A percentile compares a stretch with the other conserved stretches of the same genome.
phyloP scores from a whole-genome alignment of 192 early-diverging fungal genomes.

The Kappamyces sp. region DNA sequence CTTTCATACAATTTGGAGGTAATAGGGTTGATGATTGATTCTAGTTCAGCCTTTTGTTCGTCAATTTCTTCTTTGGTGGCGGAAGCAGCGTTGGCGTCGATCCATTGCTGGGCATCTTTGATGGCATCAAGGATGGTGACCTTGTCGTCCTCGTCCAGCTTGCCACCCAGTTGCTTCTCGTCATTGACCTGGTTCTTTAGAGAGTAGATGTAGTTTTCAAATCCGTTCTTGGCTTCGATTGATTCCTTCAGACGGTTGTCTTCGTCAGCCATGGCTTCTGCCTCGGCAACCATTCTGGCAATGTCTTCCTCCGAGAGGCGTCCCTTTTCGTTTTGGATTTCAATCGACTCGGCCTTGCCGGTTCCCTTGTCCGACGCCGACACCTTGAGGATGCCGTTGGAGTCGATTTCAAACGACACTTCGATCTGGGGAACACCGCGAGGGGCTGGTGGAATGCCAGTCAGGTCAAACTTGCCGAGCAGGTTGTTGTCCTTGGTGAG shows the following conservation, averaged over 20 bases:
- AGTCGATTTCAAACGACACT: conserved; percentile 93
- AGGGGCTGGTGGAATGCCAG: conserved; percentile 86
- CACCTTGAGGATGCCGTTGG: conserved; percentile 90
- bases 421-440: conserved; percentile 97
- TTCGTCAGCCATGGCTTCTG: conserved; percentile 89
- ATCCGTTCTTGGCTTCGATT: conserved; percentile 81
- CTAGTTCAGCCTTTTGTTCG: conserved; percentile 90
- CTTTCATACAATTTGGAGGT: conserved; percentile 79
- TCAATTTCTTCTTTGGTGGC: conserved; percentile 97
- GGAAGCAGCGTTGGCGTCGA: conserved; percentile 69
- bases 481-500: conserved; percentile 98
- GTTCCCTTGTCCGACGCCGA: conserved; percentile 93
- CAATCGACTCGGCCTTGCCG: conserved; percentile 93
- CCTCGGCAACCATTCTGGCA: conserved; percentile 94
- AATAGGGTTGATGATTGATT: conserved; percentile 91
- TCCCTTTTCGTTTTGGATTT: conserved; percentile 96
- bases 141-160: conserved; percentile 87
- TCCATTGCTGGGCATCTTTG: conserved; percentile 73
- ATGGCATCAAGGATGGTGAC: conserved; percentile 74
- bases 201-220: conserved; percentile 89
- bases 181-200: conserved; percentile 84
- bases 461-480: conserved; percentile 95
- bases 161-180: conserved; percentile 76
- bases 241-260: conserved; percentile 75
- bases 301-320: conserved; percentile 92